A percentile compares a stretch with the other conserved stretches of the same genome.
Evolutionary conservation across 2,329 filamentous ascomycete genomes (phyloP).

Genomic region (Hymenoscyphus fraxineus): DNA sequence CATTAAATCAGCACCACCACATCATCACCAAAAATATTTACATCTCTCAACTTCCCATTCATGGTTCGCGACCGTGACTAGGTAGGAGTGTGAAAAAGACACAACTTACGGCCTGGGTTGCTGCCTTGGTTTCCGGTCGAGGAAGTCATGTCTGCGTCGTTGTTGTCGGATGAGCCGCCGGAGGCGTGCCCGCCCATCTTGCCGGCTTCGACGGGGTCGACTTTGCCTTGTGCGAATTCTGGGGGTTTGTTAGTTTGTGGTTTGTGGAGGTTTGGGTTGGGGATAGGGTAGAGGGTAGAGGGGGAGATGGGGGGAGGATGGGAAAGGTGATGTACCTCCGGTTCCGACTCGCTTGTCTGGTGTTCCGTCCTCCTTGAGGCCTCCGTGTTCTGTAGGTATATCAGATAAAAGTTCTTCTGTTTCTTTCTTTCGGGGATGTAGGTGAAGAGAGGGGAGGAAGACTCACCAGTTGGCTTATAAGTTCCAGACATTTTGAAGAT

Average conservation of each 20-base stretch:
- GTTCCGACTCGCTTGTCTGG: slow-evolving; percentile 41
- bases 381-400: slow-evolving; percentile 41
- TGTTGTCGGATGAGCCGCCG: background rate
- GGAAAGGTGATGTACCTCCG: too few relatives aligned
- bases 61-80: too few relatives aligned
- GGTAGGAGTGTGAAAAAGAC: background rate
- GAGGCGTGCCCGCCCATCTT: slow-evolving; percentile 34
- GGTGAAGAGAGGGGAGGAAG: background rate
- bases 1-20: background rate
- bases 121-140: background rate
- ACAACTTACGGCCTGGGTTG: background rate
- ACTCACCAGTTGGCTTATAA: slow-evolving; percentile 9
- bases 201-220: slow-evolving; percentile 39
- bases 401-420: too few relatives aligned
- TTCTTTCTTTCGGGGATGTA: too few relatives aligned
- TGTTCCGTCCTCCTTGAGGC: slow-evolving; percentile 41
- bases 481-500: slow-evolving; percentile 7
- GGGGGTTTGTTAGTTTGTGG: background rate
- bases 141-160: too few relatives aligned
- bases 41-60: too few relatives aligned
- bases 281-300: background rate
- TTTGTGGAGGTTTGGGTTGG: background rate
- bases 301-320: too few relatives aligned
- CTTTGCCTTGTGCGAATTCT: slow-evolving; percentile 39
- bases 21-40: background rate